Percentiles rank a stretch among this genome's conserved stretches.
phyloP scores from a whole-genome alignment of 2,329 filamentous ascomycete species.

The Talaromyces sp. region DNA sequence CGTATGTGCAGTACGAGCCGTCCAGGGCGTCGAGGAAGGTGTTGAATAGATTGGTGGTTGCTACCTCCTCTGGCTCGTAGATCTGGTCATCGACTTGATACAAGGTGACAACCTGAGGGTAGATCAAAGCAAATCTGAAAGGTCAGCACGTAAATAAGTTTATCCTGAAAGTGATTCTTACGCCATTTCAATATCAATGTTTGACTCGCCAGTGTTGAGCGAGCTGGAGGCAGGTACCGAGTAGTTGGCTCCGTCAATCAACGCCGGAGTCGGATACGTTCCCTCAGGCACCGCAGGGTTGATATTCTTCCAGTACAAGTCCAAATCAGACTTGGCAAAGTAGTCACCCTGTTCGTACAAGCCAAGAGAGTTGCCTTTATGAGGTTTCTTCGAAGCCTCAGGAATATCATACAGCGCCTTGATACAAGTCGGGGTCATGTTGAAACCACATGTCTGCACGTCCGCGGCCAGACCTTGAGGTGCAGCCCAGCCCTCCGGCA shows the following conservation, averaged over 20 bases:
- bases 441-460: constrained; percentile 6
- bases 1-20: constrained; percentile 48
- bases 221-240: constrained; percentile 28
- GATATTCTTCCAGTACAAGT: constrained; percentile 11
- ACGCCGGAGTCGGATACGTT: constrained; percentile 7
- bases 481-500: neutral
- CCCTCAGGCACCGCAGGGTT: constrained; percentile 7
- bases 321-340: constrained; percentile 10
- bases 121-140: constrained; percentile 42
- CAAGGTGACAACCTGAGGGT: constrained; percentile 47
- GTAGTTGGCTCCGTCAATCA: constrained; percentile 34
- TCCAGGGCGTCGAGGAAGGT: constrained; percentile 50
- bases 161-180: neutral
- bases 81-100: constrained; percentile 47
- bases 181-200: constrained; percentile 52
- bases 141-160: neutral
- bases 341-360: constrained; percentile 12
- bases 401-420: constrained; percentile 9
- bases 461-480: neutral
- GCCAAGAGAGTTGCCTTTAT: constrained; percentile 7
- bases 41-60: constrained; percentile 33
- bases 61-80: constrained; percentile 30
- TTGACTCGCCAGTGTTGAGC: constrained; percentile 40
- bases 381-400: neutral
- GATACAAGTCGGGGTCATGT: constrained; percentile 11